Conservation (phyloP, 2,329 filamentous ascomycete species). For the Aureobasidium leucospermi region DNA sequence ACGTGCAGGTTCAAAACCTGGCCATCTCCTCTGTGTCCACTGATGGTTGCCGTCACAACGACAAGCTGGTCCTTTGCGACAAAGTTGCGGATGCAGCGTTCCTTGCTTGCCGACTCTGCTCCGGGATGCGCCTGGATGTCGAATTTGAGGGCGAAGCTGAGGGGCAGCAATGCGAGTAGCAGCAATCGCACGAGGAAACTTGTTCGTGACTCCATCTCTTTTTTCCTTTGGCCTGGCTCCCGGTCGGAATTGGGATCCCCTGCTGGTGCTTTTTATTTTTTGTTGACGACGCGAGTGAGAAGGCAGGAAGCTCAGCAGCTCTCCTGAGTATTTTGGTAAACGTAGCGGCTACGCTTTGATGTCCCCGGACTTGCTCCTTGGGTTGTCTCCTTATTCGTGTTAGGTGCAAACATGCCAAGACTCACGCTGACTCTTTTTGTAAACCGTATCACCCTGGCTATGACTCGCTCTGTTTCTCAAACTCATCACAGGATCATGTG, state of each 20-base stretch:
- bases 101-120: conserved; percentile 56
- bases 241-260: not conserved
- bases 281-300: not conserved
- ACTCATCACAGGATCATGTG: not conserved
- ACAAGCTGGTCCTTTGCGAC: conserved; percentile 87
- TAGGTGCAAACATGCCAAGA: not conserved
- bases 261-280: not conserved
- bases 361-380: not conserved
- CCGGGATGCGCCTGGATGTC: conserved; percentile 67
- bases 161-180: conserved; percentile 34
- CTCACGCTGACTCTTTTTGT: not conserved
- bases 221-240: not conserved
- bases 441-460: not conserved
- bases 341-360: not conserved
- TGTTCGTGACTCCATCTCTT: conserved; percentile 20
- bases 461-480: not conserved
- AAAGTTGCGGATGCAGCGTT: conserved; percentile 95
- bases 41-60: conserved; percentile 83
- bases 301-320: not conserved
- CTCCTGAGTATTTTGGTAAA: conserved; percentile 9
- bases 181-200: conserved; percentile 17
- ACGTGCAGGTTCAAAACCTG: conserved; percentile 93
- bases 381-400: not conserved
- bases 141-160: conserved; percentile 72
- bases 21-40: conserved; percentile 82